These are phyloP conservation scores for Leccinum obscurum DNA, from an alignment of 768 basidiomycete genomes.

Conservation along the genomic window DNA sequence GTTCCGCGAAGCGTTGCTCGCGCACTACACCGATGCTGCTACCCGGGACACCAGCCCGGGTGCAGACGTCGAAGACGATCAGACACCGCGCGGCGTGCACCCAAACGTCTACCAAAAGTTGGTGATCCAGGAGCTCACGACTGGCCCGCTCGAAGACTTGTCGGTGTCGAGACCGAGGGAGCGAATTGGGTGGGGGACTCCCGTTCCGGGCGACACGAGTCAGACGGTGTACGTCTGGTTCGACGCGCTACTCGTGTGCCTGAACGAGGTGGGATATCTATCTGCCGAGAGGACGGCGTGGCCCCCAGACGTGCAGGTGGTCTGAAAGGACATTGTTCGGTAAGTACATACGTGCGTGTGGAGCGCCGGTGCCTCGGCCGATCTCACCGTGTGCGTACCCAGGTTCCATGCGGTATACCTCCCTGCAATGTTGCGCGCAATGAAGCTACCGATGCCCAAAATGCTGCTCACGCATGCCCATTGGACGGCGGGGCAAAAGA, in stretches of 20 bases:
- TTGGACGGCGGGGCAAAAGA: conserved; percentile 81
- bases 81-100: conserved; percentile 41
- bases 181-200: conserved; percentile 81
- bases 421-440: conserved; percentile 79
- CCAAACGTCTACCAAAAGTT: conserved; percentile 58
- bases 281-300: conserved; percentile 41
- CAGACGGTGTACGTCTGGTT: conserved; percentile 97
- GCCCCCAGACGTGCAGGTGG: conserved; percentile 83
- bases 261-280: conserved; percentile 73
- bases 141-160: conserved; percentile 60
- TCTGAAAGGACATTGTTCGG: conserved; percentile 93
- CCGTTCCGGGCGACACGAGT: conserved; percentile 72
- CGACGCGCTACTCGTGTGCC: conserved; percentile 83
- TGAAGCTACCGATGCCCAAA: conserved; percentile 55
- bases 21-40: conserved; percentile 43
- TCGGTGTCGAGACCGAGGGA: conserved; percentile 80
- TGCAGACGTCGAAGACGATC: conserved; percentile 10
- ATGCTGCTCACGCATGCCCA: conserved; percentile 69
- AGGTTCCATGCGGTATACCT: conserved; percentile 88
- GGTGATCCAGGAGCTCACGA: conserved; percentile 46
- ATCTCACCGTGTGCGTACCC: neutral
- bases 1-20: conserved; percentile 58
- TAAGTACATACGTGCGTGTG: conserved; percentile 29
- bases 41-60: conserved; percentile 5
- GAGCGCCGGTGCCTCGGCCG: neutral